phyloP scores from a whole-genome alignment of 2,329 filamentous ascomycete genomes.

The Teratosphaeria gauchensis region DNA sequence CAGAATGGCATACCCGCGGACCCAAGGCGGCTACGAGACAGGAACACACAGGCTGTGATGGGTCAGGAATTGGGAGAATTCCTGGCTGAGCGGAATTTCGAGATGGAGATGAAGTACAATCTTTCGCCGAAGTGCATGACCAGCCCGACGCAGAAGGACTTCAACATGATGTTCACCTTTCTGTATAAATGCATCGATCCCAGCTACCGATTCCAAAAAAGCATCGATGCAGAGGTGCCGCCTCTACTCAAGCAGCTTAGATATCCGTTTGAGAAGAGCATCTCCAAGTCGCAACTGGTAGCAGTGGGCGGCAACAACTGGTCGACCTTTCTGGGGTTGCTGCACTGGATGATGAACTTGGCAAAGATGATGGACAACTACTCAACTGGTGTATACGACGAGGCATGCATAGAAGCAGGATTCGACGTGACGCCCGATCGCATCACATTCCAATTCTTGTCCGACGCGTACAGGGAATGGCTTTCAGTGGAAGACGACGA shows the following conservation, averaged over 20 bases:
- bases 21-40: constrained; percentile 75
- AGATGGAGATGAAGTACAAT: constrained; percentile 93
- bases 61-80: constrained; percentile 87
- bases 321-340: constrained; percentile 83
- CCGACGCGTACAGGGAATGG: constrained; percentile 87
- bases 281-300: constrained; percentile 90
- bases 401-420: constrained; percentile 78
- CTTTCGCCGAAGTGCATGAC: constrained; percentile 86
- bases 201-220: constrained; percentile 84
- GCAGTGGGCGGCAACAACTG: constrained; percentile 96
- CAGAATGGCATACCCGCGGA: constrained; percentile 76
- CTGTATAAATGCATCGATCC: constrained; percentile 94
- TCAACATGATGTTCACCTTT: constrained; percentile 97
- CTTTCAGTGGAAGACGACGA: constrained; percentile 70
- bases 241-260: constrained; percentile 84
- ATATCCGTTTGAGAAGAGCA: constrained; percentile 90
- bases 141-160: constrained; percentile 95
- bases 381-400: constrained; percentile 67
- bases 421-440: constrained; percentile 81
- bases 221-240: constrained; percentile 90
- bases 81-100: constrained; percentile 85
- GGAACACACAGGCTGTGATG: constrained; percentile 69
- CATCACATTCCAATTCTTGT: constrained; percentile 89
- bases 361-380: constrained; percentile 89
- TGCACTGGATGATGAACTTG: constrained; percentile 99